Percentiles rank a stretch among this genome's conserved stretches.
Evolutionary conservation across 108 stramenopile species (phyloP).

Genomic region (Fragilaria radians): DNA sequence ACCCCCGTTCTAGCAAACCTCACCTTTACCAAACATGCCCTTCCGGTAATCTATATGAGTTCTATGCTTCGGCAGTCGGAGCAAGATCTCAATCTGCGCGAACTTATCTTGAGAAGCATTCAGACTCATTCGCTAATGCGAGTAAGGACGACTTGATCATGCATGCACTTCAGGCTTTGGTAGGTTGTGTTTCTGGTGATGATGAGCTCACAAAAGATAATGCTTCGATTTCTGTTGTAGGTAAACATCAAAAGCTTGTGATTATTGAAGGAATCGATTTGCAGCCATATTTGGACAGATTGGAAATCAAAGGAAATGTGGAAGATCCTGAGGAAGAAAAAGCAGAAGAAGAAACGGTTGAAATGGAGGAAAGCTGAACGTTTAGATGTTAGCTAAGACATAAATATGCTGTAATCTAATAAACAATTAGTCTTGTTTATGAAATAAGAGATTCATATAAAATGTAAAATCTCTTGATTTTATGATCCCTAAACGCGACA

Average conservation of each 20-base stretch:
- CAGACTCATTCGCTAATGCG: constrained; percentile 49
- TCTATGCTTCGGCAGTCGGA: constrained; percentile 93
- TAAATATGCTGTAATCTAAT: too few relatives aligned
- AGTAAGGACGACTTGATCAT: constrained; percentile 87
- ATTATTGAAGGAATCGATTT: constrained; percentile 80
- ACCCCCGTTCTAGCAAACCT: constrained; percentile 81
- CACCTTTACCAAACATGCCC: constrained; percentile 98
- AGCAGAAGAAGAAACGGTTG: constrained; percentile 29
- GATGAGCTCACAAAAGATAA: constrained; percentile 87
- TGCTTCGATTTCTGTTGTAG: constrained; percentile 78
- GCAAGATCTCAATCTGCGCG: constrained; percentile 90
- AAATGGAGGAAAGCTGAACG: constrained; percentile 20
- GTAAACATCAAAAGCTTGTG: constrained; percentile 62
- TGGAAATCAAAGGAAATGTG: constrained; percentile 72
- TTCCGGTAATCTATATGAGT: constrained; percentile 95
- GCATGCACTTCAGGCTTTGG: constrained; percentile 91
- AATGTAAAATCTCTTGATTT: background rate
- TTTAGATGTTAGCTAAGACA: too few relatives aligned
- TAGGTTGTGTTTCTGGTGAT: constrained; percentile 88
- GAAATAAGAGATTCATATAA: too few relatives aligned
- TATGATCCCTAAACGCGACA: background rate
- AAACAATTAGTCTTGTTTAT: too few relatives aligned
- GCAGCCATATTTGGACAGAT: constrained; percentile 73
- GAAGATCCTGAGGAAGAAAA: constrained; percentile 54
- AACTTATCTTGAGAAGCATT: constrained; percentile 97